Evolutionary conservation across 2,329 filamentous ascomycete genomes (phyloP).

Genomic region (Sporothrix protearum): DNA sequence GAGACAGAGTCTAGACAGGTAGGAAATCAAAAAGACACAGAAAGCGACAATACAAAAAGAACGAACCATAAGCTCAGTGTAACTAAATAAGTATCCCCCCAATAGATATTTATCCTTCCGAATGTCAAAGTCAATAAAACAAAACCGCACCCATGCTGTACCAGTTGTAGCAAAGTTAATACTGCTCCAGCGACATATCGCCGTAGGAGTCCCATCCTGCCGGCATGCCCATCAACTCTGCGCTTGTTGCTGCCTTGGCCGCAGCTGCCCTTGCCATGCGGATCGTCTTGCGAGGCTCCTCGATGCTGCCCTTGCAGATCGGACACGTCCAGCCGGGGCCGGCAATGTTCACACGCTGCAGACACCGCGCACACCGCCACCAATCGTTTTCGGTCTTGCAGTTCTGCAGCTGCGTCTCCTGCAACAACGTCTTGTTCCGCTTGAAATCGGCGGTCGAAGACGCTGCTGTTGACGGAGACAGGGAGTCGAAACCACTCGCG

Average conservation of each 20-base stretch:
- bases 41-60: background rate
- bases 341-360: conserved; percentile 44
- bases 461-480: conserved; percentile 32
- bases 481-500: background rate
- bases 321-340: conserved; percentile 45
- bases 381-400: conserved; percentile 42
- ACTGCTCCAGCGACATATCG: background rate
- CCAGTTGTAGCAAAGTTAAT: background rate
- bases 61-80: background rate
- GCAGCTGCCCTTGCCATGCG: background rate
- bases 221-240: background rate
- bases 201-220: background rate
- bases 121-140: background rate
- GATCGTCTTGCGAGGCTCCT: conserved; percentile 35
- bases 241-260: background rate
- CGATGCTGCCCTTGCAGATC: conserved; percentile 46
- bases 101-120: background rate
- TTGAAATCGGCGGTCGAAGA: conserved; percentile 32
- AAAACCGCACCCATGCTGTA: background rate
- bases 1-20: background rate
- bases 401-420: conserved; percentile 33
- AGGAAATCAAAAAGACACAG: background rate
- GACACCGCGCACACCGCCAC: conserved; percentile 56
- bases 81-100: background rate
- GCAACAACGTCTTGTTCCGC: background rate